Evolutionary conservation across 2,329 filamentous ascomycete species (phyloP), one percentile per base, ranked within the genome.

Genomic region (Peltaster fructicola): DNA sequence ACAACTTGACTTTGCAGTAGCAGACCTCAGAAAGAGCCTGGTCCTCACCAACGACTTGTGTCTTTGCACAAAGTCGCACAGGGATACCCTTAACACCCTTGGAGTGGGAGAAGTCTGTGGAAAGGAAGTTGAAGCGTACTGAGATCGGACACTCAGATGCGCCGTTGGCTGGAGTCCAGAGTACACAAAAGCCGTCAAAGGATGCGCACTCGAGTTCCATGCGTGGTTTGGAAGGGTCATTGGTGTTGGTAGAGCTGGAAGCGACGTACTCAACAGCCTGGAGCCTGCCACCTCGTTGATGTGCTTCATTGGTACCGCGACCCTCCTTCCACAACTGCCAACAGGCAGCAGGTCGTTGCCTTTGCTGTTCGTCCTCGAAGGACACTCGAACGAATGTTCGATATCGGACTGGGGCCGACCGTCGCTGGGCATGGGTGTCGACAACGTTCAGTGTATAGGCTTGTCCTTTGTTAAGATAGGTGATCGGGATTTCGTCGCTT

Each of bases 21-120:
- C 79, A 85, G 12, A 92, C 73, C 50, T 95, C 84, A 13, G 44
- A 29, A 7, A 30, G 35, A 14, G 6, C 52, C 20, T 14, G 26
- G 1, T 22, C 24, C 15, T 45, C 42, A 9, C 39, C 37, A n/a
- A 85, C 31, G 7, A 73, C 52, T 35, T 77, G 75, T 0, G 88
- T 95, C 53, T 95, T 95, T 8, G 84, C 73, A 50, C 85, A 95
- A 1, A 95, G 64, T 27, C 88, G 64, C 4, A 98, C 84, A 0
- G 88, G 85, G 36, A 95, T 93, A 17, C 88, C 88, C 53, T 95
- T 98, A 23, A 98, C 88, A 22, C 88, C 88, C 47, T 98, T 98
- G 7, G 88, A 95, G 46, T 95, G 88, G 50, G 85, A 95, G 48
- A 95, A 98, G 47, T 98, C 88, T 6, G 88, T 98, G 1, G 88